Percentiles rank a stretch among this genome's conserved stretches.
phyloP scores from a whole-genome alignment of 2,329 filamentous ascomycete genomes.

The Pestalotiopsis sp. region DNA sequence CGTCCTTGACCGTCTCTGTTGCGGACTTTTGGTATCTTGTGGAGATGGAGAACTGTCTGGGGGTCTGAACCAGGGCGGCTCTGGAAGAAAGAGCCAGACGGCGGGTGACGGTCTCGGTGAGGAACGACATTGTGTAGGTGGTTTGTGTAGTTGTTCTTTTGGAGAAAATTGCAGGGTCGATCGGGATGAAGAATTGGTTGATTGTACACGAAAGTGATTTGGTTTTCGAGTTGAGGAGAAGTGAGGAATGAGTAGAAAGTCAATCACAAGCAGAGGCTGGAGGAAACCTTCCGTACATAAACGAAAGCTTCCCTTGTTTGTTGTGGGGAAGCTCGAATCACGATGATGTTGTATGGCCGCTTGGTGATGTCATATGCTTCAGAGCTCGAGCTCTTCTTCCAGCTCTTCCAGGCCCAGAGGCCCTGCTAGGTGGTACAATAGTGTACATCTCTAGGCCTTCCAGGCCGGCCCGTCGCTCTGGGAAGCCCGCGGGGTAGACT shows the following conservation, averaged over 20 bases:
- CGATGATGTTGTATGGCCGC: conserved; percentile 5
- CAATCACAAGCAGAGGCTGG: background rate
- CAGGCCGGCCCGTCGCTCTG: conserved; percentile 1
- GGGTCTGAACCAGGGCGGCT: conserved; percentile 41
- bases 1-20: conserved; percentile 61
- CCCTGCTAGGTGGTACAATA: too few species aligned
- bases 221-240: background rate
- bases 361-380: conserved; percentile 10
- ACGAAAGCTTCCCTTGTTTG: background rate
- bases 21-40: conserved; percentile 49
- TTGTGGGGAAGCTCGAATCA: conserved; percentile 8
- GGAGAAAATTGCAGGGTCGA: background rate
- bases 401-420: background rate
- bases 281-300: conserved; percentile 4
- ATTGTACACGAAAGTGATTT: background rate
- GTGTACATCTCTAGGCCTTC: too few species aligned
- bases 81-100: conserved; percentile 41
- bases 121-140: conserved; percentile 51
- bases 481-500: background rate
- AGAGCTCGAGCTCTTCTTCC: conserved; percentile 4
- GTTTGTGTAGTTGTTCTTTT: background rate
- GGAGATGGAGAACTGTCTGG: conserved; percentile 55
- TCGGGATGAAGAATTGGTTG: background rate
- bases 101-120: conserved; percentile 50
- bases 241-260: background rate